Evolutionary conservation across 2,329 filamentous ascomycete species (phyloP), one percentile per base, ranked within the genome.

Genomic region (Venturia pyrina): DNA sequence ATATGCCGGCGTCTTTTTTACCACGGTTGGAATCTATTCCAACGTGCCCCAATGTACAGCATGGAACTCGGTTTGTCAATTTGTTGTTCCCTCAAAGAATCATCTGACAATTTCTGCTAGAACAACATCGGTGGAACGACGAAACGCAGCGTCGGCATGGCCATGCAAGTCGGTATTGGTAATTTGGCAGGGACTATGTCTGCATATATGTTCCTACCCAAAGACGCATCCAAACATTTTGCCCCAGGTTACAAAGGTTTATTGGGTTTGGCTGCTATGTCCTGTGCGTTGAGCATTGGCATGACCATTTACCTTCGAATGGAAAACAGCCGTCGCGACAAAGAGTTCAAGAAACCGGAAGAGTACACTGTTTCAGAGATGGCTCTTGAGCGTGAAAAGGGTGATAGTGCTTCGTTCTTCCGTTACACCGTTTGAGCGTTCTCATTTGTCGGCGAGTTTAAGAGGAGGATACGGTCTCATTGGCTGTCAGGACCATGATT

Each of bases 221-320:
- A 76, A 40, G 77, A 83, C 68, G 70, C 71, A 1, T 76, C 78
- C 41, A 28, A 53, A 5, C 70, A 77, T 32, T 83, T 80, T 69
- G 75, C 77, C 40, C 73, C 71, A 8, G 81, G 81, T 1, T 80
- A 83, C 68, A 74, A 74, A 32, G 78, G 79, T 24, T 73, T 83
- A 46, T 77, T 83, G 40, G 79, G 74, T 0, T 68, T 77, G 34
- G 71, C 75, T 6, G 74, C 74, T 69, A 82, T 85, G 79, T 79
- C 80, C 24, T 77, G 80, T 67, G 66, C 78, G 60, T 76, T 87
- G 17, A 81, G 78, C 57, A 72, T 79, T 60, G 76, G 82, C 70
- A 87, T 87, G 85, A 83, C 82, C 24, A 72, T 79, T 34, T 87
- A 85, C 74, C 80, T 84, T 34, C 78, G 81, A 48, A 74, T 77